These are phyloP conservation scores for Pseudogymnoascus sp. DNA, from an alignment of 2,329 filamentous ascomycete genomes.

Conservation along the genomic window DNA sequence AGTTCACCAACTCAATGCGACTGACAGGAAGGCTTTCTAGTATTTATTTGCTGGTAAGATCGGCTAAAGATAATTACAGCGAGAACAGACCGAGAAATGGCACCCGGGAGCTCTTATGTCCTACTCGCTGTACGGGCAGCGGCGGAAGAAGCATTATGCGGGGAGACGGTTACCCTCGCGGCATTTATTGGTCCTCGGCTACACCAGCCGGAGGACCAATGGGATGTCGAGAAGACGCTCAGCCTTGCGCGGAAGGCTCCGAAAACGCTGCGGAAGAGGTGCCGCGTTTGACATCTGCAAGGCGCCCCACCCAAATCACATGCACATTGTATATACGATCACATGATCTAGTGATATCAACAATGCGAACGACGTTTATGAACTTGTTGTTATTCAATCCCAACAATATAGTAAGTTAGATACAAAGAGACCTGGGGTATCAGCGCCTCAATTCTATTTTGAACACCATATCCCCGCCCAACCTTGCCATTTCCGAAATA, in stretches of 20 bases:
- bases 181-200: background rate
- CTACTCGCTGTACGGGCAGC: background rate
- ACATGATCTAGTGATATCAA: background rate
- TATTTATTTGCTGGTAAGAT: background rate
- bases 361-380: background rate
- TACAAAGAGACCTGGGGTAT: constrained; percentile 7
- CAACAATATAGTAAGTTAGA: background rate
- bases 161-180: background rate
- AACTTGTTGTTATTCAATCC: constrained; percentile 6
- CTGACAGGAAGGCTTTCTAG: background rate
- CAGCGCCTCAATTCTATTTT: constrained; percentile 45
- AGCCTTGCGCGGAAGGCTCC: constrained; percentile 4
- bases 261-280: background rate
- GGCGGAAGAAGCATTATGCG: constrained; percentile 1
- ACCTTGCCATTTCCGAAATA: constrained; percentile 62
- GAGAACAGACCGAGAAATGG: background rate
- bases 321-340: background rate
- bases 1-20: constrained; percentile 5
- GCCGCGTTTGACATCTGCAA: background rate
- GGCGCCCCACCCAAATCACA: background rate
- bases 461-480: constrained; percentile 60
- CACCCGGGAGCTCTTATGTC: background rate
- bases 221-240: background rate
- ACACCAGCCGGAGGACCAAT: background rate
- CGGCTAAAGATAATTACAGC: background rate